These are phyloP conservation scores for Calonectria henricotiae DNA, from an alignment of 2,329 filamentous ascomycete species.

Conservation along the genomic window DNA sequence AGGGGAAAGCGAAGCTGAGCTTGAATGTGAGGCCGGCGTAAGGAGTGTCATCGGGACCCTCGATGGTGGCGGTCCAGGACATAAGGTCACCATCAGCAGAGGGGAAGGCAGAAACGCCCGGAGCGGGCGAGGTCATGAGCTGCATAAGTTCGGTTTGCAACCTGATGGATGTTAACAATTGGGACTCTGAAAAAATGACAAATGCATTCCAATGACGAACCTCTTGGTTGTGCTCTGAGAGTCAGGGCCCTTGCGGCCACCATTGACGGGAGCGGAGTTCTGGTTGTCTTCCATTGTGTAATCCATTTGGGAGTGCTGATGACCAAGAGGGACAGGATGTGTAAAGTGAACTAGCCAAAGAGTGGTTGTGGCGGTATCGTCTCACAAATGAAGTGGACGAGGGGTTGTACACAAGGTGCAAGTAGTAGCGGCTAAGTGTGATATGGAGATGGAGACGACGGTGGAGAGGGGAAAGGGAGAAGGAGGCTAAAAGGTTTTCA, in stretches of 20 bases:
- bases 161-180: constrained; percentile 64
- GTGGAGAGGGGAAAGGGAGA: constrained; percentile 32
- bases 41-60: constrained; percentile 91
- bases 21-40: constrained; percentile 93
- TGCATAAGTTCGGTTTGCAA: constrained; percentile 98
- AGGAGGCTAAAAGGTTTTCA: constrained; percentile 24
- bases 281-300: constrained; percentile 73
- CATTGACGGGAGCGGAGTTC: constrained; percentile 78
- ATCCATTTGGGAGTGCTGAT: constrained; percentile 56
- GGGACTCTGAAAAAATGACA: not conserved
- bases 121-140: constrained; percentile 95
- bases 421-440: not conserved
- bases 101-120: constrained; percentile 95
- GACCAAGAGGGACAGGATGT: constrained; percentile 25
- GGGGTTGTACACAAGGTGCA: constrained; percentile 35
- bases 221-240: constrained; percentile 85
- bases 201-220: constrained; percentile 62
- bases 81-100: constrained; percentile 91
- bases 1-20: constrained; percentile 90
- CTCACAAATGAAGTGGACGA: constrained; percentile 14
- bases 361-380: constrained; percentile 10
- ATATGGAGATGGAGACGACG: constrained; percentile 33
- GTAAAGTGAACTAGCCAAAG: not conserved
- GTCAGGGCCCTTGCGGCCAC: constrained; percentile 73
- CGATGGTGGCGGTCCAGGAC: constrained; percentile 94